Evolutionary conservation across 129 eudicot genomes (phyloP), one percentile per base, ranked within the genome.

Genomic region (Flaveria bidentis): DNA sequence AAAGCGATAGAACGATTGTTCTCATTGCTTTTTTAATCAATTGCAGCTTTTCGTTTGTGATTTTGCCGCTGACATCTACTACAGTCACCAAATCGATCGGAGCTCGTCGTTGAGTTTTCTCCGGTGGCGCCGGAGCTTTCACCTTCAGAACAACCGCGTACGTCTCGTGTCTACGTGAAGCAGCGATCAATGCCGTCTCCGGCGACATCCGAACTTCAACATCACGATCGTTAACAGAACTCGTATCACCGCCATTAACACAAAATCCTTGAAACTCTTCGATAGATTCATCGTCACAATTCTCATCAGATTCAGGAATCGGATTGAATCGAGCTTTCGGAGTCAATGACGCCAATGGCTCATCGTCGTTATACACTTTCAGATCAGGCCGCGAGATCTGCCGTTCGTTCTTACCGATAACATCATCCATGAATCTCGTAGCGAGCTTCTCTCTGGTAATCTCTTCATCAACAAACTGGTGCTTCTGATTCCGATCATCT

Each of bases 61-160:
- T 78, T 25, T 69, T 77, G 1, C 83, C 81, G 71, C 99, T 85
- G 23, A 89, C 91, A 28, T 95, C 89, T 6, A 95, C 79, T 2
- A 95, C 99, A 5, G 89, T 81, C 2, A 95, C 97, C 76, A 95
- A 51, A 82, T 95, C 99, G 5, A 91, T 76, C 22, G 97, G 96
- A 20, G 90, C 82, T 73, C 96, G 72, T 16, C 79, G 74, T 14
- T 63, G 77, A 0, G 71, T 2, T 18, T 62, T 84, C 7, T 82
- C 52, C 22, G 81, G 78, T 4, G 83, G 77, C 9, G 87, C 46
- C 1, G 96, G 92, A 51, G 96, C 90, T 69, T 51, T 91, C 2
- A 91, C 74, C 33, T 76, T 84, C 41, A 95, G 30, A 4, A 92
- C 85, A 11, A 95, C 63, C 0, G 84, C 97, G 58, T 81, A 84